Conservation (phyloP, 148 eudicot species). For the Silene latifolia region DNA sequence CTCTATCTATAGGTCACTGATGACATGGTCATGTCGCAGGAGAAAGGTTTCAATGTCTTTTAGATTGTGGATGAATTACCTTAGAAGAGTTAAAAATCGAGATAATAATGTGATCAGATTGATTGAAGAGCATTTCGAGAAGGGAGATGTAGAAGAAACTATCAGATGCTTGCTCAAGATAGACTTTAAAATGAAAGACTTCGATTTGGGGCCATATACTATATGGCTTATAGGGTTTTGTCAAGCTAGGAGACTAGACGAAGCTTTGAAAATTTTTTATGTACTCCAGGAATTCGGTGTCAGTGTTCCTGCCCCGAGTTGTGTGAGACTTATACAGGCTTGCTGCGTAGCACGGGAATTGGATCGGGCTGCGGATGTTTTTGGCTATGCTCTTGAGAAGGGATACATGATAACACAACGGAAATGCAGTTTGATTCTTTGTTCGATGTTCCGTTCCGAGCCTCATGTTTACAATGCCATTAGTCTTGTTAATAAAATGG, state of each 20-base stretch:
- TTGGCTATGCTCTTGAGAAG: constrained; percentile 51
- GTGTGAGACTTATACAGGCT: constrained; percentile 50
- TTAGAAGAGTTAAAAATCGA: constrained; percentile 40
- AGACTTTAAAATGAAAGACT: constrained; percentile 45
- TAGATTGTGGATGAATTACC: constrained; percentile 62
- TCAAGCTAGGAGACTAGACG: constrained; percentile 44
- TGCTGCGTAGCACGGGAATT: constrained; percentile 45
- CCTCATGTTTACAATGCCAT: constrained; percentile 34
- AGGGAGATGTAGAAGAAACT: constrained; percentile 51
- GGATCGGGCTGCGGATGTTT: constrained; percentile 51
- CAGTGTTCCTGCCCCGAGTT: constrained; percentile 55
- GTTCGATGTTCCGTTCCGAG: constrained; percentile 38
- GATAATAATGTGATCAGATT: constrained; percentile 37
- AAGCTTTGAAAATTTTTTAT: constrained; percentile 55
- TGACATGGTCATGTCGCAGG: constrained; percentile 79
- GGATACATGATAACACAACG: constrained; percentile 43
- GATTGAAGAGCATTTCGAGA: constrained; percentile 45
- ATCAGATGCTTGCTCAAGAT: constrained; percentile 53
- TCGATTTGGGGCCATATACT: constrained; percentile 60
- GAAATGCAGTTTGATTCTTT: constrained; percentile 48
- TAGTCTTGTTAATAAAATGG: constrained; percentile 55
- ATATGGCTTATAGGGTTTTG: constrained; percentile 77
- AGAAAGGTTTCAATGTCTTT: constrained; percentile 44
- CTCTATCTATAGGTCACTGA: constrained; percentile 49
- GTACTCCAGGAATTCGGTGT: constrained; percentile 44